These are phyloP conservation scores for Crithidia mellificae DNA, from an alignment of 208 protist genomes.

Conservation along the genomic window DNA sequence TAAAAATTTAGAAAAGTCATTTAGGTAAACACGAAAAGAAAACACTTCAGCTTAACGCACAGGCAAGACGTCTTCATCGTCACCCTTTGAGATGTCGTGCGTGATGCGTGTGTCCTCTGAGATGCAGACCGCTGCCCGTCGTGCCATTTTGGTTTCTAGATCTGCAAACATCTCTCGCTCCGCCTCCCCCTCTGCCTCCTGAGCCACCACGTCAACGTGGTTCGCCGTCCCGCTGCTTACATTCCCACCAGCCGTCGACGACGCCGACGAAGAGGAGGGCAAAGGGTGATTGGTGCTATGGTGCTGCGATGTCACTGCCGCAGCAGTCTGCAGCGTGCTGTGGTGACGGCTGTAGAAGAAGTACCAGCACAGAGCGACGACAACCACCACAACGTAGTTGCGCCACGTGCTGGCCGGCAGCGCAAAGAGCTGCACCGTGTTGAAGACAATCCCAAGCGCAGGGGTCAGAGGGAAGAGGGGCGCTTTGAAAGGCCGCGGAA, in stretches of 20 bases:
- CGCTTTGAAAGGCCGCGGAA: conserved; percentile 9
- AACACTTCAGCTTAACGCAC: background rate
- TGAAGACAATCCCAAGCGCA: conserved; percentile 11
- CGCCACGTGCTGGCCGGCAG: conserved; percentile 23
- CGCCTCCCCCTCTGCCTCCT: background rate
- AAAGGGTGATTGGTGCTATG: too few relatives aligned
- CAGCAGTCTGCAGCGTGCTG: conserved; percentile 10
- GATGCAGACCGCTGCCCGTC: background rate
- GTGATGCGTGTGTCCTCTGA: conserved; percentile 1
- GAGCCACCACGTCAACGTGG: background rate
- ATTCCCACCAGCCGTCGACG: too few relatives aligned
- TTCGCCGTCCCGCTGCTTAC: too few relatives aligned
- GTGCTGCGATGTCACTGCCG: too few relatives aligned
- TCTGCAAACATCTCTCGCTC: background rate
- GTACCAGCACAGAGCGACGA: conserved; percentile 23
- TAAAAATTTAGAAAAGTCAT: too few relatives aligned
- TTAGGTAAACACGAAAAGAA: too few relatives aligned
- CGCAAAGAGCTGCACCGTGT: conserved; percentile 21
- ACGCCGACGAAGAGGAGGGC: too few relatives aligned
- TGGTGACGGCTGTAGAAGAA: conserved; percentile 22
- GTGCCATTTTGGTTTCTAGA: background rate
- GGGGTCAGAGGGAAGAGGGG: conserved; percentile 9
- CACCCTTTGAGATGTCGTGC: background rate
- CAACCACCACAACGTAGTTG: conserved; percentile 16
- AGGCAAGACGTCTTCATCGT: background rate